Conservation (phyloP, 2,329 filamentous ascomycete species). For the Fusarium luffae region DNA sequence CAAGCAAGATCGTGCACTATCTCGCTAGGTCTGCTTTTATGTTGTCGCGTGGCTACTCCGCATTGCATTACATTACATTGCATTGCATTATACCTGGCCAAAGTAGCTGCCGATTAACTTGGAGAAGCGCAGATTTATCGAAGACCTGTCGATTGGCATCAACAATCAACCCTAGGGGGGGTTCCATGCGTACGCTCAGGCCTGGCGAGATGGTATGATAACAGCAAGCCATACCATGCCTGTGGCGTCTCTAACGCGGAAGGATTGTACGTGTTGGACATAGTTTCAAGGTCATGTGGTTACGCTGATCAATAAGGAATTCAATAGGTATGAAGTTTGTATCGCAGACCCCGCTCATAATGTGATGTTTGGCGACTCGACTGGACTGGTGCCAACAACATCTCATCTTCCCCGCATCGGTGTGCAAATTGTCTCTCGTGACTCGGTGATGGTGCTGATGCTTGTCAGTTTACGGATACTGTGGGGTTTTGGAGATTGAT, state of each 20-base stretch:
- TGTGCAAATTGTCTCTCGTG: slow-evolving; percentile 26
- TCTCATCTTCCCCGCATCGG: slow-evolving; percentile 28
- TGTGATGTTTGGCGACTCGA: neutral
- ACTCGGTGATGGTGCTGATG: slow-evolving; percentile 23
- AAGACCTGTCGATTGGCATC: neutral
- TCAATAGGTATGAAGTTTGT: slow-evolving; percentile 2
- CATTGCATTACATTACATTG: neutral
- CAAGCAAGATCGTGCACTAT: slow-evolving; percentile 7
- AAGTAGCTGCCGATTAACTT: neutral
- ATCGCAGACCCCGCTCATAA: slow-evolving; percentile 23
- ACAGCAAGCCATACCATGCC: slow-evolving; percentile 3
- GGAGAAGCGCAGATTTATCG: neutral
- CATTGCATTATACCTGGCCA: neutral
- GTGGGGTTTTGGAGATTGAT: slow-evolving; percentile 14
- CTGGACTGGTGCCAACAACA: slow-evolving; percentile 26
- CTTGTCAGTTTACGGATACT: neutral
- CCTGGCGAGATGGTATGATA: slow-evolving; percentile 11
- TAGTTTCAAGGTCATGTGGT: slow-evolving; percentile 40
- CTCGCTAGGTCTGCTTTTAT: neutral
- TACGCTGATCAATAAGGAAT: slow-evolving; percentile 24
- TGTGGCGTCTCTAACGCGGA: slow-evolving; percentile 13
- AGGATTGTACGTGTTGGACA: slow-evolving; percentile 28
- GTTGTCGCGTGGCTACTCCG: slow-evolving; percentile 6
- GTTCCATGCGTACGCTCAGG: slow-evolving; percentile 21
- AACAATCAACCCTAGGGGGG: neutral